Evolutionary conservation across 331 rosid species (phyloP).

Genomic region (Quercus phellos): DNA sequence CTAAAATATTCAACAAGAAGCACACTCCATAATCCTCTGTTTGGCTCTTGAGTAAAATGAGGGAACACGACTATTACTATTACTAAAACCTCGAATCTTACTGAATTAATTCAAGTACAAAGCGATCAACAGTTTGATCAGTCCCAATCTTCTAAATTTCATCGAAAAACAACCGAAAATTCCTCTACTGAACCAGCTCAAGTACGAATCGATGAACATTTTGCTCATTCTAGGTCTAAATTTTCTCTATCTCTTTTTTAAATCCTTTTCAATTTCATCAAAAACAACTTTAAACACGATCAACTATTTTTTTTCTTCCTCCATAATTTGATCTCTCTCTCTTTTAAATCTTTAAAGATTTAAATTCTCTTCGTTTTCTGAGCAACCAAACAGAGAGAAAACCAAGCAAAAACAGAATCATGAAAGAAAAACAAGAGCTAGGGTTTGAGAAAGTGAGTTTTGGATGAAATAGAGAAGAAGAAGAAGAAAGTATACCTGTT

Average conservation of each 20-base stretch:
- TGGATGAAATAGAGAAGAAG: background rate
- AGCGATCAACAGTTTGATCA: no score
- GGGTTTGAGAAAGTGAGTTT: background rate
- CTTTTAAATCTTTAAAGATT: no score
- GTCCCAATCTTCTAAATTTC: no score
- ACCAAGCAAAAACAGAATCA: background rate
- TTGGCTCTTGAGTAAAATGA: background rate
- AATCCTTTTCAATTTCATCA: background rate
- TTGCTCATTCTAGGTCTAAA: background rate
- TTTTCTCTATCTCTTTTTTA: background rate
- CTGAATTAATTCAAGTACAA: no score
- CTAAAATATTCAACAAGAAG: background rate
- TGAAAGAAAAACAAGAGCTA: background rate
- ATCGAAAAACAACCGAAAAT: no score
- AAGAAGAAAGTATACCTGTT: background rate
- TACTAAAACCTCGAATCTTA: no score
- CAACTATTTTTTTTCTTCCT: no score
- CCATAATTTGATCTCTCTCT: no score
- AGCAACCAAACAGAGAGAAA: background rate
- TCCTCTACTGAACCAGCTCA: no score
- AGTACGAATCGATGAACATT: background rate
- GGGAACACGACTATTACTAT: background rate
- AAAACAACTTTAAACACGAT: background rate
- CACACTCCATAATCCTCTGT: background rate
- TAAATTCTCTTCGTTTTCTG: background rate